A percentile compares a stretch with the other conserved stretches of the same genome.
Conservation (phyloP, 2,329 filamentous ascomycete genomes). For the Mollisiaceae sp. region DNA sequence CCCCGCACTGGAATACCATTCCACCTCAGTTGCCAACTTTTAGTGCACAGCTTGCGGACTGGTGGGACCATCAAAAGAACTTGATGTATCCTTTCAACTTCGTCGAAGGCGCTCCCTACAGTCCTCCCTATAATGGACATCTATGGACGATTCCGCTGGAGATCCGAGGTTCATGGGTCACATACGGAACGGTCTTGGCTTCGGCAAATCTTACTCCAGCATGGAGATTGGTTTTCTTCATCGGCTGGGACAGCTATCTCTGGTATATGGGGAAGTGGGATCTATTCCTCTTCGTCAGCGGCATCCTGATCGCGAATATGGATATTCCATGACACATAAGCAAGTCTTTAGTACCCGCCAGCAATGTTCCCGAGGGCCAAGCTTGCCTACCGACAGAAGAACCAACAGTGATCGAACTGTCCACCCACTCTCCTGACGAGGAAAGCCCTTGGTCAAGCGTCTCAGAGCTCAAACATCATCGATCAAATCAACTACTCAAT, state of each 20-base stretch:
- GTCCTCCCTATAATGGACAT: slow-evolving; percentile 28
- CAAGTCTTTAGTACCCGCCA: not conserved
- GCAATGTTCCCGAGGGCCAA: not conserved
- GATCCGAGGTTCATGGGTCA: slow-evolving; percentile 16
- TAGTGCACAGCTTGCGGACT: not conserved
- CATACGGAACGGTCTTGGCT: slow-evolving; percentile 18
- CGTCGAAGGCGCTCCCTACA: slow-evolving; percentile 23
- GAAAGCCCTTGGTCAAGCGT: not conserved
- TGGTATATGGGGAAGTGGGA: slow-evolving; percentile 22
- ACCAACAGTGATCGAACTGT: slow-evolving; percentile 3
- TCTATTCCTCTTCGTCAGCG: slow-evolving; percentile 19
- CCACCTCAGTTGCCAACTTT: slow-evolving; percentile 2
- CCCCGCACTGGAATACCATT: not conserved
- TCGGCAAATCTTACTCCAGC: slow-evolving; percentile 5
- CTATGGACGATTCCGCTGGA: slow-evolving; percentile 30
- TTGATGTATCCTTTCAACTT: slow-evolving; percentile 13
- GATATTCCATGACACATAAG: slow-evolving; percentile 13
- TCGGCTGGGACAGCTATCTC: slow-evolving; percentile 4
- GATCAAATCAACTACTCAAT: not conserved
- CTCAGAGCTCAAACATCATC: not conserved
- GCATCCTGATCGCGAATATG: slow-evolving; percentile 11
- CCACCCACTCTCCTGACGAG: not conserved
- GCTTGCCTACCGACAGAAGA: slow-evolving; percentile 7
- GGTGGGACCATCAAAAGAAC: slow-evolving; percentile 4
- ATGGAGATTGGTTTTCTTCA: slow-evolving; percentile 12